Evolutionary conservation across 306 rosid species (phyloP).

Genomic region (Acacia acuminata): DNA sequence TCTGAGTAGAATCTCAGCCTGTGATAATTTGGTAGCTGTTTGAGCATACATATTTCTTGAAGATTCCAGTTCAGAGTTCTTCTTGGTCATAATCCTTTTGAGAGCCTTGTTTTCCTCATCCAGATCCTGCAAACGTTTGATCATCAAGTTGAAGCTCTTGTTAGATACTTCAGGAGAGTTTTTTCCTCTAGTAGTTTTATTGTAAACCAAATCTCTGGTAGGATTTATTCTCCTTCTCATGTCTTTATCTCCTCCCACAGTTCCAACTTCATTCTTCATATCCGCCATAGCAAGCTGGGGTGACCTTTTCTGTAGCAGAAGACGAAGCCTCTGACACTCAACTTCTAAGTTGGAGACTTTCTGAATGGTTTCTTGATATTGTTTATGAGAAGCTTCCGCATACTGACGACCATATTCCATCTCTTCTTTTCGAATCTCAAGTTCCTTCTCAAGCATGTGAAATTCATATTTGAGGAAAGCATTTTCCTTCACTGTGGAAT

Average conservation of each 20-base stretch:
- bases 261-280: slow-evolving; percentile 2
- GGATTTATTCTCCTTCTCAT: slow-evolving; percentile 54
- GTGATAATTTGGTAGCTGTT: slow-evolving; percentile 64
- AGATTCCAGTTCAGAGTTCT: slow-evolving; percentile 54
- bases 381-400: slow-evolving; percentile 62
- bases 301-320: slow-evolving; percentile 45
- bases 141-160: slow-evolving; percentile 45
- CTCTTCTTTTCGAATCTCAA: slow-evolving; percentile 70
- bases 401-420: slow-evolving; percentile 58
- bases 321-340: slow-evolving; percentile 73
- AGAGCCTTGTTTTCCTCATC: slow-evolving; percentile 85
- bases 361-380: slow-evolving; percentile 55
- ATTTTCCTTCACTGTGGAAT: slow-evolving; percentile 80
- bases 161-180: slow-evolving; percentile 43
- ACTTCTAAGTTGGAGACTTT: slow-evolving; percentile 65
- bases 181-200: slow-evolving; percentile 38
- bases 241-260: slow-evolving; percentile 46
- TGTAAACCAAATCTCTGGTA: slow-evolving; percentile 41
- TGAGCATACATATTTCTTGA: slow-evolving; percentile 52
- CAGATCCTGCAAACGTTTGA: slow-evolving; percentile 51
- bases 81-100: slow-evolving; percentile 50
- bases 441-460: slow-evolving; percentile 78
- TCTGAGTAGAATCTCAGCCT: slow-evolving; percentile 51
- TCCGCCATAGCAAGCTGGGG: slow-evolving; percentile 38
- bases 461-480: slow-evolving; percentile 75